Conservation (phyloP, 2,329 filamentous ascomycete genomes). For the Chaetomium sp. region DNA sequence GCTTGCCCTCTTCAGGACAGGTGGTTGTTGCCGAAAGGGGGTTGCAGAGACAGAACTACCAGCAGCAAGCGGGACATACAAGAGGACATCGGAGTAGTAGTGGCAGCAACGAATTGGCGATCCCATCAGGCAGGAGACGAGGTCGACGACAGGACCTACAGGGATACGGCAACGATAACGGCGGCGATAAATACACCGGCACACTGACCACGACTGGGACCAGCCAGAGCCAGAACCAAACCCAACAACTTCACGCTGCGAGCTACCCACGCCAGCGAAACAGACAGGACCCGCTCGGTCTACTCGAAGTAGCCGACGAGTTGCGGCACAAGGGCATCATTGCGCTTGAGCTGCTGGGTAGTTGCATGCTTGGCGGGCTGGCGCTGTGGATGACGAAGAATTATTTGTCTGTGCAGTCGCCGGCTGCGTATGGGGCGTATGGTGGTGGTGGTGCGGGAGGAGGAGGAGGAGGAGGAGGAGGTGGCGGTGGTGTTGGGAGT, state of each 20-base stretch:
- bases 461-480: too few relatives aligned
- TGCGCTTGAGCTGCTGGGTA: constrained; percentile 66
- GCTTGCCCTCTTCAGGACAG: neutral
- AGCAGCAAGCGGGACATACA: too few relatives aligned
- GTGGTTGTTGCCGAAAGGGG: constrained; percentile 25
- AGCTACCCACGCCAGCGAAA: constrained; percentile 28
- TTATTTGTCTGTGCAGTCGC: constrained; percentile 23
- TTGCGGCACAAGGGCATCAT: constrained; percentile 59
- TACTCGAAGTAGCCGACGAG: constrained; percentile 63
- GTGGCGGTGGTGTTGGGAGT: neutral
- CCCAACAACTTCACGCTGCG: neutral
- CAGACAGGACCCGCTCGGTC: constrained; percentile 67
- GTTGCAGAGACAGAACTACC: too few relatives aligned
- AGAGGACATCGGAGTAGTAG: too few relatives aligned
- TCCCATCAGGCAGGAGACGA: too few relatives aligned
- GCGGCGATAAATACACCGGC: neutral
- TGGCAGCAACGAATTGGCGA: too few relatives aligned
- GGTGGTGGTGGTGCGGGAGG: too few relatives aligned
- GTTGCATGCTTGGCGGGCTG: constrained; percentile 65
- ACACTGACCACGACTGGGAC: neutral
- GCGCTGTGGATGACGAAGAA: constrained; percentile 50
- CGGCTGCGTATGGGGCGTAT: neutral
- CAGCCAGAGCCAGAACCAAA: neutral
- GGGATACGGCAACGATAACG: too few relatives aligned
- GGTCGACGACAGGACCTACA: too few relatives aligned